Percentiles rank a stretch among this genome's conserved stretches.
These are phyloP conservation scores for Leishmania braziliensis DNA, from an alignment of 208 protist species.

Conservation along the genomic window DNA sequence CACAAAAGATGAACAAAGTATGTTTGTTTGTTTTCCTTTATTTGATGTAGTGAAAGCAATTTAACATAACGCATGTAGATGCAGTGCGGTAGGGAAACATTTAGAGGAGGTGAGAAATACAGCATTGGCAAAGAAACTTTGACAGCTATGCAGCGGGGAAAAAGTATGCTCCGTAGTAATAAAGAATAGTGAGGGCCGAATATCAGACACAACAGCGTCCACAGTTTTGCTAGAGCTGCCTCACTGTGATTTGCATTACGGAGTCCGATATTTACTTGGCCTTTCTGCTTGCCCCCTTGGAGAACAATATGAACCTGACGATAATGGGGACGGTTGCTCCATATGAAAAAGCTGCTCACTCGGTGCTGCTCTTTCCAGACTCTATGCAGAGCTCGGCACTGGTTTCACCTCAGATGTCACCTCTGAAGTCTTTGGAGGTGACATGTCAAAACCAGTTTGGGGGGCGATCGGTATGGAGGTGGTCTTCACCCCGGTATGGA, in stretches of 20 bases:
- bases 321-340: no score
- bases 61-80: neutral
- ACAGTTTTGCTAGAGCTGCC: neutral
- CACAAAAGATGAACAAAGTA: neutral
- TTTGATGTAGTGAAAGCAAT: neutral
- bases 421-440: constrained; percentile 2
- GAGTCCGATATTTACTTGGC: neutral
- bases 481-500: constrained; percentile 85
- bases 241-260: neutral
- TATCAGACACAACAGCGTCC: neutral
- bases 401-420: constrained; percentile 14
- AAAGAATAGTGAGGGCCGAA: neutral
- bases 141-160: neutral
- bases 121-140: neutral
- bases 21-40: neutral
- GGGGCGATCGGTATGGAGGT: constrained; percentile 8
- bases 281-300: neutral
- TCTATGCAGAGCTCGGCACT: constrained; percentile 11
- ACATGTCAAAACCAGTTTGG: constrained; percentile 8
- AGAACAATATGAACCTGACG: neutral
- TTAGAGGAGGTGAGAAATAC: neutral
- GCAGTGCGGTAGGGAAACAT: neutral
- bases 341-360: neutral
- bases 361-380: neutral
- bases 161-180: neutral